Percentiles rank a stretch among this genome's conserved stretches.
Conservation (phyloP, 306 rosid genomes). For the Dryas alaskensis region DNA sequence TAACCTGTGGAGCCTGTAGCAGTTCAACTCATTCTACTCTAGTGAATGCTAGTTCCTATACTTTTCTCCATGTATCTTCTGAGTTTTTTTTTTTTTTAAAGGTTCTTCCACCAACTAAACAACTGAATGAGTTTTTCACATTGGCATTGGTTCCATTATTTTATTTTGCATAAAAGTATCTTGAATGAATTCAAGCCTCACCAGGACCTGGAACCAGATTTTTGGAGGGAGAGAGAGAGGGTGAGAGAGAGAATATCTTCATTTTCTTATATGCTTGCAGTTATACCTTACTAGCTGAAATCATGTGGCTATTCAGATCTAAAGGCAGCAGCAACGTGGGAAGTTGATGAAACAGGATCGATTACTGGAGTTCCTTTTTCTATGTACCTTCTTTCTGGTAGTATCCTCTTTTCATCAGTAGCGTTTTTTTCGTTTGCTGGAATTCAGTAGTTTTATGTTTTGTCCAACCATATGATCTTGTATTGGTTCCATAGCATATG, state of each 20-base stretch:
- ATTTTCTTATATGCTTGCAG: background rate
- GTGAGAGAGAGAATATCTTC: background rate
- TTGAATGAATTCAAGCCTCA: too few species aligned
- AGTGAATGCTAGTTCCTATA: background rate
- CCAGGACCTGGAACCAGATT: background rate
- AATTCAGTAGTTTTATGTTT: background rate
- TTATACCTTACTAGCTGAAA: conserved; percentile 16
- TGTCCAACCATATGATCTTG: background rate
- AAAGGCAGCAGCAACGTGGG: conserved; percentile 89
- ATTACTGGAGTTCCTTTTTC: conserved; percentile 65
- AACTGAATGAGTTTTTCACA: background rate
- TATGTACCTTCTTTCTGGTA: conserved; percentile 95
- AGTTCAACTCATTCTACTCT: background rate
- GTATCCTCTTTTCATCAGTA: background rate
- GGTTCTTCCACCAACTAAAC: background rate
- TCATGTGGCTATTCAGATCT: conserved; percentile 51
- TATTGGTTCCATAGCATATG: background rate
- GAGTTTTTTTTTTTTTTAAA: background rate
- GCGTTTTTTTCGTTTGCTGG: background rate
- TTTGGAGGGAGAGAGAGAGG: background rate
- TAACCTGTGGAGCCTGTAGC: background rate
- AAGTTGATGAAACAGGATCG: conserved; percentile 79
- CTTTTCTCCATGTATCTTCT: background rate
- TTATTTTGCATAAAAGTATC: too few species aligned
- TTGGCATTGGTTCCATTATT: background rate